Percentiles rank a stretch among this genome's conserved stretches.
These are phyloP conservation scores for Russula vinacea DNA, from an alignment of 768 basidiomycete species.

Conservation along the genomic window DNA sequence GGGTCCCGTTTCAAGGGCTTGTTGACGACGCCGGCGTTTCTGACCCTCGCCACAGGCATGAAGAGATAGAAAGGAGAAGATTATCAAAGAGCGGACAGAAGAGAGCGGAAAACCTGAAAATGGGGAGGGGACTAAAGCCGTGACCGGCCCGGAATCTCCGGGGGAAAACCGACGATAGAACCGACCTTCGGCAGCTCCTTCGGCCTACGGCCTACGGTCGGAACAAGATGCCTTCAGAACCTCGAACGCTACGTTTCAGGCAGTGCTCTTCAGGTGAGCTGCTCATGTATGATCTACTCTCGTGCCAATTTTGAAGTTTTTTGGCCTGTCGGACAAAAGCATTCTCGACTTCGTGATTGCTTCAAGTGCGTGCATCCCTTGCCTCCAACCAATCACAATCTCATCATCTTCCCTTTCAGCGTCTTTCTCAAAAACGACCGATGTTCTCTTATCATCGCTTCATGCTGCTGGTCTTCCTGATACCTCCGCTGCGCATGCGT, in stretches of 20 bases:
- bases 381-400: conserved; percentile 12
- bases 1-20: no score
- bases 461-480: conserved; percentile 76
- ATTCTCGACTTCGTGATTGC: conserved; percentile 87
- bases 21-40: no score
- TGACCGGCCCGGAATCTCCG: no score
- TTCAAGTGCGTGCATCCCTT: conserved; percentile 52
- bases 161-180: no score
- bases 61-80: no score
- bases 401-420: conserved; percentile 44
- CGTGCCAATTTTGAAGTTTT: conserved; percentile 49
- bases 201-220: no score
- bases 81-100: no score
- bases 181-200: no score
- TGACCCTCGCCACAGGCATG: no score
- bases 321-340: conserved; percentile 79
- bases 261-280: conserved; percentile 65
- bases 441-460: conserved; percentile 73
- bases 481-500: conserved; percentile 73
- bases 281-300: not conserved
- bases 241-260: conserved; percentile 76
- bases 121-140: no score
- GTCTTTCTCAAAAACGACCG: conserved; percentile 78
- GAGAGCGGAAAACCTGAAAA: no score
- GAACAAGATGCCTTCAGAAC: conserved; percentile 61